Conservation (phyloP, 164 flowering plant genomes). For the Stephania cephalantha region DNA sequence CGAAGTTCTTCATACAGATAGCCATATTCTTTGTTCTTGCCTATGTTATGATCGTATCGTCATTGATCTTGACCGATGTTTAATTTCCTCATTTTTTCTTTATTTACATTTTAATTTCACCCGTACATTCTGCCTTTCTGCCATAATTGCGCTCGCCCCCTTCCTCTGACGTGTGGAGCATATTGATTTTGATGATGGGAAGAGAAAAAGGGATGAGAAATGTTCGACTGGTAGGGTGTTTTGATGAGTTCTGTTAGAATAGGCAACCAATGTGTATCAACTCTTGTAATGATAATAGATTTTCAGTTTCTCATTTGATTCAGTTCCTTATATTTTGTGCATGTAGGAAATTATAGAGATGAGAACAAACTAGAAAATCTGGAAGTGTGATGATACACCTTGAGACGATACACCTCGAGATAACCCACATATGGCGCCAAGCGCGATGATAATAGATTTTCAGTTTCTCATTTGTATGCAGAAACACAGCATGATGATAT, state of each 20-base stretch:
- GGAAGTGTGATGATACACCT: no score
- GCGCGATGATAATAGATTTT: no score
- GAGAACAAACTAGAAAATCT: no score
- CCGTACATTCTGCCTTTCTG: not conserved
- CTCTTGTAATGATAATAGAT: not conserved
- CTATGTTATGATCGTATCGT: conserved; percentile 86
- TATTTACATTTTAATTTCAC: not conserved
- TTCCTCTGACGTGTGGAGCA: not conserved
- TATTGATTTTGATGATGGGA: not conserved
- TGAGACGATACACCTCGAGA: no score
- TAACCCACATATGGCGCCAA: no score
- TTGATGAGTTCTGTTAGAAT: not conserved
- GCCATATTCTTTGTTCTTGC: conserved; percentile 83
- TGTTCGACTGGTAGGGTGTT: not conserved
- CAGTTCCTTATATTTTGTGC: not conserved
- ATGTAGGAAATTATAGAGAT: no score
- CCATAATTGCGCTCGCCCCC: not conserved
- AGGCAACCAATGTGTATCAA: not conserved
- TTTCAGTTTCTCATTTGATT: not conserved
- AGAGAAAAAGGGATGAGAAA: not conserved
- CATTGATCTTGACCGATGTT: conserved; percentile 77
- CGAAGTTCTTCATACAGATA: conserved; percentile 84
- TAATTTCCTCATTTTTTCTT: conserved; percentile 14
- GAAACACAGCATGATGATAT: no score
- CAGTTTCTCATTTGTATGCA: no score